Base-by-base conservation (phyloP, 768 basidiomycete species). In the Pleurotus tuber-regium region DNA sequence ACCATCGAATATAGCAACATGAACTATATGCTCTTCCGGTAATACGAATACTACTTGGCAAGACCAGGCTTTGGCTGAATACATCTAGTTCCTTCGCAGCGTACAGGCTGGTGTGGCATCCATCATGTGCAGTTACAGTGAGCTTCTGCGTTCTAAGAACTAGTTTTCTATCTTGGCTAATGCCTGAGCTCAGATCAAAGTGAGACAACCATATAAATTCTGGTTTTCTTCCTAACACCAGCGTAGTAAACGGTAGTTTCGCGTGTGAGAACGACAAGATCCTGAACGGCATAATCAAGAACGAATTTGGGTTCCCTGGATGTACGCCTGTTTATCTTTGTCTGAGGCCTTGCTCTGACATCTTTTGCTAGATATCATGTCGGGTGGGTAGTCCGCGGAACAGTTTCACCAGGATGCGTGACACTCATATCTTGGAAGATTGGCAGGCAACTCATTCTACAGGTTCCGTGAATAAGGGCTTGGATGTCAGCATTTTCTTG, bases 371-470 rank as follows among this genome's bases (percentile, higher is more conserved):
- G 78, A 74, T 52, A 66, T 77, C 11, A 71, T 74, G 70, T 77
- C 79, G 46, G 75, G 74, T 75, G 50, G 39, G 64, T 44, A 19
- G 35, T 31, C 23, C 23, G 23, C n/a, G n/a, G n/a, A 19, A 16
- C 8, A 24, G 11, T 52, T 36, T 12, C 8, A 41, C 35, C 7
- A 14, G n/a, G 19, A 31, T n/a, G 16, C 16, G 25, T 42, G 39
- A 28, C 28, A 16, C 25, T 39, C n/a, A 5, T 18, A 25, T 35
- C 14, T 36, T 1, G 21, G 29, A 43, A 75, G 87, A 88, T 60
- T 88, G 85, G 87, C 64, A 70, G 57, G 86, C 80, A n/a, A 86
- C 83, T 2, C 77, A 80, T 54, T 80, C 78, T 2, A 79, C 77
- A 3, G 52, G 74, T 3, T 76, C 82, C 1, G 79, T 80, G 9